phyloP scores from a whole-genome alignment of 2,329 filamentous ascomycete species.

The Exophiala spinifera region DNA sequence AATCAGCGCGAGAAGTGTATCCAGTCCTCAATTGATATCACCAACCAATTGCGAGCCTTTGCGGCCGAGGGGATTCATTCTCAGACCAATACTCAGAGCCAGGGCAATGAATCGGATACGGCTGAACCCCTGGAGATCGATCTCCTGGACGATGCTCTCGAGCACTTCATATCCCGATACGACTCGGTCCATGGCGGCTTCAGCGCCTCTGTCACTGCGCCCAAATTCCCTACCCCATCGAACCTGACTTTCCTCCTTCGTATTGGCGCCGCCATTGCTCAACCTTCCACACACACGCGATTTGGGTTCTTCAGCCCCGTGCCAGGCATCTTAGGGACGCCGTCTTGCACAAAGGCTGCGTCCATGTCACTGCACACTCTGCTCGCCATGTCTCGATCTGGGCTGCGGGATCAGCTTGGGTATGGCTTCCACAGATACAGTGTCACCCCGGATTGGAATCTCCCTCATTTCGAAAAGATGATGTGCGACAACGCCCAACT shows the following conservation, averaged over 20 bases:
- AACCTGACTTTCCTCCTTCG: slow-evolving; percentile 81
- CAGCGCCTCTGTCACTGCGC: slow-evolving; percentile 52
- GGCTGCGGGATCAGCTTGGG: slow-evolving; percentile 72
- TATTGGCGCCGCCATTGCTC: slow-evolving; percentile 51
- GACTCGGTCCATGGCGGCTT: slow-evolving; percentile 80
- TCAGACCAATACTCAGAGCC: slow-evolving; percentile 30
- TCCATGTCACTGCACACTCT: slow-evolving; percentile 80
- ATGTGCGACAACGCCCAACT: slow-evolving; percentile 88
- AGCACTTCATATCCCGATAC: slow-evolving; percentile 75
- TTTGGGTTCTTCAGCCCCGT: slow-evolving; percentile 64
- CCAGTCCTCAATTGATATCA: slow-evolving; percentile 77
- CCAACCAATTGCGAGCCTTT: slow-evolving; percentile 77
- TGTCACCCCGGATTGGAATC: slow-evolving; percentile 84
- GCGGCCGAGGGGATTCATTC: slow-evolving; percentile 75
- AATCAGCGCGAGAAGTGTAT: slow-evolving; percentile 81
- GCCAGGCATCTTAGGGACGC: slow-evolving; percentile 78
- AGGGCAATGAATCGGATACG: slow-evolving; percentile 39
- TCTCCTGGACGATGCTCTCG: slow-evolving; percentile 83
- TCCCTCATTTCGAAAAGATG: slow-evolving; percentile 98
- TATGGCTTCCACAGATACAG: slow-evolving; percentile 82
- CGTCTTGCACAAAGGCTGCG: slow-evolving; percentile 69
- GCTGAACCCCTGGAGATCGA: slow-evolving; percentile 81
- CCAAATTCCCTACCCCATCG: slow-evolving; percentile 86
- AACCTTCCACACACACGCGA: slow-evolving; percentile 24
- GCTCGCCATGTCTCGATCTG: slow-evolving; percentile 70